phyloP scores from a whole-genome alignment of 768 basidiomycete genomes.

The Phylloporus sp. region DNA sequence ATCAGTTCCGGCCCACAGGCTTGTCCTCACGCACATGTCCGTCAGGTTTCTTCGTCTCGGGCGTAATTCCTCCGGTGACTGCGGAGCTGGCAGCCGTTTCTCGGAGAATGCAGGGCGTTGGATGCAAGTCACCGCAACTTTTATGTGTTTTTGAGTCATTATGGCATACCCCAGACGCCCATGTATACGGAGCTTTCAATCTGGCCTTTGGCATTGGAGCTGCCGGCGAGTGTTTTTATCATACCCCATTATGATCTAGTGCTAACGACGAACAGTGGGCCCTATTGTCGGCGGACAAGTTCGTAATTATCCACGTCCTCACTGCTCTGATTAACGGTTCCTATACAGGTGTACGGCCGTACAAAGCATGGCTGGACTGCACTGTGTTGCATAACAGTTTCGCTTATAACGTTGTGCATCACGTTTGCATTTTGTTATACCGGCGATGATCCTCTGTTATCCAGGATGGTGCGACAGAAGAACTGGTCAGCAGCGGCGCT shows the following conservation, averaged over 20 bases:
- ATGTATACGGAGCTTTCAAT: constrained; percentile 73
- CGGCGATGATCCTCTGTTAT: constrained; percentile 43
- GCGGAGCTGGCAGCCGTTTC: constrained; percentile 64
- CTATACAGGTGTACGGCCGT: constrained; percentile 53
- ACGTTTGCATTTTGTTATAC: constrained; percentile 41
- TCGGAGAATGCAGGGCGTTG: constrained; percentile 53
- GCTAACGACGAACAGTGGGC: constrained; percentile 43
- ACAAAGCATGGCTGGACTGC: constrained; percentile 54
- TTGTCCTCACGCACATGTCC: not conserved
- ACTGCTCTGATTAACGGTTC: constrained; percentile 1
- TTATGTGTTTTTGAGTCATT: not conserved
- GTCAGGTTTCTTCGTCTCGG: constrained; percentile 58
- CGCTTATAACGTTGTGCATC: constrained; percentile 36
- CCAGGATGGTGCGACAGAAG: constrained; percentile 22
- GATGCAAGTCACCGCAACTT: constrained; percentile 44
- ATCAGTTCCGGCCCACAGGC: not conserved
- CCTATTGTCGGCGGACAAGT: constrained; percentile 69
- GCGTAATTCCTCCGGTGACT: constrained; percentile 55
- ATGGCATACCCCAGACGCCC: constrained; percentile 46
- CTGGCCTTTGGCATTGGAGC: constrained; percentile 64
- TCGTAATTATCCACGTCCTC: constrained; percentile 8
- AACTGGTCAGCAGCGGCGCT: constrained; percentile 8
- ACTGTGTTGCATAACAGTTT: constrained; percentile 46
- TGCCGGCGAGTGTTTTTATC: constrained; percentile 38
- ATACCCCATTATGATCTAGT: not conserved